These are phyloP conservation scores for Leptomonas pyrrhocoris DNA, from an alignment of 208 protist genomes.

Conservation along the genomic window DNA sequence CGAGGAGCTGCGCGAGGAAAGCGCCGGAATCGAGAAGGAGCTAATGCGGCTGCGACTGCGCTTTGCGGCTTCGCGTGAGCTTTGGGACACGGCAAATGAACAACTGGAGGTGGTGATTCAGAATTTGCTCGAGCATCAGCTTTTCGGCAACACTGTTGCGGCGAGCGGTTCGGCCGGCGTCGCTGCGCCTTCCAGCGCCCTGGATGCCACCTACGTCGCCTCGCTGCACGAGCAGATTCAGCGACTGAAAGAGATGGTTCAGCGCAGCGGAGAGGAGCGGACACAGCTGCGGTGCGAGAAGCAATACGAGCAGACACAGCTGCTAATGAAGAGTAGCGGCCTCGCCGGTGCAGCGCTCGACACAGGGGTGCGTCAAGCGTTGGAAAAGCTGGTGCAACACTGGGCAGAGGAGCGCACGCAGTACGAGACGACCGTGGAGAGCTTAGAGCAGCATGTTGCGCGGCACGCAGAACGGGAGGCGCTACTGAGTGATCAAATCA, in stretches of 20 bases:
- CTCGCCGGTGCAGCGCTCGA: neutral
- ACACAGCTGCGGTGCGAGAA: conserved; percentile 22
- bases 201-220: conserved; percentile 31
- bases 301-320: conserved; percentile 24
- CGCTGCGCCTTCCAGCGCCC: neutral
- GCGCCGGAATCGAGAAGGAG: conserved; percentile 40
- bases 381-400: conserved; percentile 18
- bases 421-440: conserved; percentile 31
- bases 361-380: neutral
- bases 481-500: conserved; percentile 19
- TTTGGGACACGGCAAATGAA: conserved; percentile 33
- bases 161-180: neutral
- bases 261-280: conserved; percentile 34
- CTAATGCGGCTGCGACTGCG: conserved; percentile 27
- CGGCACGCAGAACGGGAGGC: conserved; percentile 29
- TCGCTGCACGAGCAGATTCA: conserved; percentile 43
- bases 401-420: conserved; percentile 25
- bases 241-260: conserved; percentile 41
- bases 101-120: conserved; percentile 39
- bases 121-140: conserved; percentile 30
- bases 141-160: conserved; percentile 6
- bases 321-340: conserved; percentile 9
- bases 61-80: conserved; percentile 35
- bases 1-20: conserved; percentile 39
- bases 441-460: conserved; percentile 22